phyloP scores from a whole-genome alignment of 768 basidiomycete genomes.

The Lactarius hatsudake region DNA sequence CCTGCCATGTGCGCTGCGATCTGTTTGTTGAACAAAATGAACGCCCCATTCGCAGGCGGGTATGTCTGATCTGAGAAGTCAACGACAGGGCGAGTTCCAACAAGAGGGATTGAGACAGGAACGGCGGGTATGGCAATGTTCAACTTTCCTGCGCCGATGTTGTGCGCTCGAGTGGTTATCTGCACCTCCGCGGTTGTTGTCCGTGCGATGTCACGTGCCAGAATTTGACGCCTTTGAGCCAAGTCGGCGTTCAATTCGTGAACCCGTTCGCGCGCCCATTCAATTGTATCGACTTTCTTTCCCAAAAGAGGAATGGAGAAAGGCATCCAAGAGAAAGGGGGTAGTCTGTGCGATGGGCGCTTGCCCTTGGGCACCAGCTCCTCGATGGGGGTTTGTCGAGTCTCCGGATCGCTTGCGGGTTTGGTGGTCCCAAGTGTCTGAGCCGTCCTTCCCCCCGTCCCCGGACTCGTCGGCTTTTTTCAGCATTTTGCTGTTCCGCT shows the following conservation, averaged over 20 bases:
- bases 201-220: conserved; percentile 34
- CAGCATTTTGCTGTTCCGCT: conserved; percentile 56
- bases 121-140: conserved; percentile 24
- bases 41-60: conserved; percentile 54
- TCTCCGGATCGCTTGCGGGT: conserved; percentile 33
- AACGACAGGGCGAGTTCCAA: conserved; percentile 20
- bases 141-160: conserved; percentile 28
- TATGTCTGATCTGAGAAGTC: conserved; percentile 33
- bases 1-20: conserved; percentile 89
- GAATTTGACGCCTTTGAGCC: conserved; percentile 30
- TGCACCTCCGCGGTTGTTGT: conserved; percentile 28
- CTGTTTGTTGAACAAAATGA: conserved; percentile 89
- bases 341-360: conserved; percentile 78
- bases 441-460: conserved; percentile 20
- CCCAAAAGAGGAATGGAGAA: conserved; percentile 68
- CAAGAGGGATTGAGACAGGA: conserved; percentile 19
- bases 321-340: conserved; percentile 46
- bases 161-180: conserved; percentile 26
- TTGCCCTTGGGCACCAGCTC: conserved; percentile 63
- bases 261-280: conserved; percentile 84
- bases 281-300: conserved; percentile 88
- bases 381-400: conserved; percentile 32
- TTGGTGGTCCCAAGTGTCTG: not conserved
- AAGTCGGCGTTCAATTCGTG: conserved; percentile 36
- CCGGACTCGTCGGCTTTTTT: conserved; percentile 45